A percentile compares a stretch with the other conserved stretches of the same genome.
These are phyloP conservation scores for Persicaria maculosa DNA, from an alignment of 148 eudicot species.

Conservation along the genomic window DNA sequence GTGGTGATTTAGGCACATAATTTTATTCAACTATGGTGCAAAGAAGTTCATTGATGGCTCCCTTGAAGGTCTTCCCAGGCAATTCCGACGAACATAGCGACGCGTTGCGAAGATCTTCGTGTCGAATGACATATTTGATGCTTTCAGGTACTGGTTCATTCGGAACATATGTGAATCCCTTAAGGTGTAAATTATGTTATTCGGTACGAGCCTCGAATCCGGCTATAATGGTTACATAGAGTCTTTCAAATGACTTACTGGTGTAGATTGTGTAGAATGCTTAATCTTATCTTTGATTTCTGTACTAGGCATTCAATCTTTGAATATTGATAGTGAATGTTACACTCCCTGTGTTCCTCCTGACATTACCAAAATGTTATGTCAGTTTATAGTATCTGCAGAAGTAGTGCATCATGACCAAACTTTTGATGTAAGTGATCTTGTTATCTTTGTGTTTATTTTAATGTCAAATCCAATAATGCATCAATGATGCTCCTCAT, in stretches of 20 bases:
- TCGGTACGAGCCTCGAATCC: neutral
- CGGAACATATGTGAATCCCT: neutral
- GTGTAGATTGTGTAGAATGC: neutral
- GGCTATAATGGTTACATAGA: neutral
- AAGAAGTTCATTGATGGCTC: neutral
- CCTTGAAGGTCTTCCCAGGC: neutral
- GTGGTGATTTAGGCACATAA: neutral
- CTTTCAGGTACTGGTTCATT: neutral
- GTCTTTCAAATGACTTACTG: neutral
- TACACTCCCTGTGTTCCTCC: neutral
- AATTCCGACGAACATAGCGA: no score
- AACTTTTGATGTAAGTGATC: neutral
- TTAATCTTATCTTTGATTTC: neutral
- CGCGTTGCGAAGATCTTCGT: neutral
- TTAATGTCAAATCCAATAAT: neutral
- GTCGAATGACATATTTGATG: neutral
- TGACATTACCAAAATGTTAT: neutral
- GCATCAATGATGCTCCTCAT: neutral
- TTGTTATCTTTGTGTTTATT: neutral
- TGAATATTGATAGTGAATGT: neutral
- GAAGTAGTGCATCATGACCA: neutral
- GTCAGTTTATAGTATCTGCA: neutral
- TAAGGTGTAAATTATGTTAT: neutral
- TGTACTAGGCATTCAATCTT: neutral
- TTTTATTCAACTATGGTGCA: neutral